A percentile compares a stretch with the other conserved stretches of the same genome.
Conservation (phyloP, 768 basidiomycete species). For the Pleurotus salmoneostramineus region DNA sequence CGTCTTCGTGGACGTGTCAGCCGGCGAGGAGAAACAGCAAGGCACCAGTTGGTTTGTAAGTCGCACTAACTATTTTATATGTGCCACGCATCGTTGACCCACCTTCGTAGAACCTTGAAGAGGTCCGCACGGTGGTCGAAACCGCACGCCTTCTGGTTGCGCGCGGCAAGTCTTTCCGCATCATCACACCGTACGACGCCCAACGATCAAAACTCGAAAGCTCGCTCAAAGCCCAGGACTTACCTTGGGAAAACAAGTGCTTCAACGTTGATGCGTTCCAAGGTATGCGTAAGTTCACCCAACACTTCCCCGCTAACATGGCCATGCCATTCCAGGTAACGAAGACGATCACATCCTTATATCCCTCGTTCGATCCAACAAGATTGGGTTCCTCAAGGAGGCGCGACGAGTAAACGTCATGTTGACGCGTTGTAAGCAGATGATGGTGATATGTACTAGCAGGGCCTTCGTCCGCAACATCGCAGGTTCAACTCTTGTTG, state of each 20-base stretch:
- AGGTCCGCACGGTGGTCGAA: constrained; percentile 41
- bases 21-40: constrained; percentile 24
- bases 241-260: constrained; percentile 56
- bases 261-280: constrained; percentile 83
- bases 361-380: constrained; percentile 61
- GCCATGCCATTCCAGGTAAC: constrained; percentile 44
- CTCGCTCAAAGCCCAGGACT: constrained; percentile 35
- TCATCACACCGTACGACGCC: constrained; percentile 76
- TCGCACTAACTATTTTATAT: constrained; percentile 6
- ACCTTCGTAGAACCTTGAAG: constrained; percentile 45
- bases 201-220: constrained; percentile 55
- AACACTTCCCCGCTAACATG: background rate
- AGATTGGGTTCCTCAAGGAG: constrained; percentile 60
- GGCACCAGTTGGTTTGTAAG: constrained; percentile 36
- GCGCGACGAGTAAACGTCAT: constrained; percentile 77
- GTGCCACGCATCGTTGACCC: background rate
- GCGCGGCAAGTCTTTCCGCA: constrained; percentile 39
- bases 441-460: constrained; percentile 73
- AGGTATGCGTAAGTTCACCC: constrained; percentile 33
- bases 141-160: constrained; percentile 40
- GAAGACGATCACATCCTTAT: constrained; percentile 72
- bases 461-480: constrained; percentile 54
- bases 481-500: constrained; percentile 45
- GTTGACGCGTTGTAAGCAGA: constrained; percentile 75
- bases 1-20: constrained; percentile 50